Conservation (phyloP, 2,329 filamentous ascomycete genomes). For the Epichloe elymi region DNA sequence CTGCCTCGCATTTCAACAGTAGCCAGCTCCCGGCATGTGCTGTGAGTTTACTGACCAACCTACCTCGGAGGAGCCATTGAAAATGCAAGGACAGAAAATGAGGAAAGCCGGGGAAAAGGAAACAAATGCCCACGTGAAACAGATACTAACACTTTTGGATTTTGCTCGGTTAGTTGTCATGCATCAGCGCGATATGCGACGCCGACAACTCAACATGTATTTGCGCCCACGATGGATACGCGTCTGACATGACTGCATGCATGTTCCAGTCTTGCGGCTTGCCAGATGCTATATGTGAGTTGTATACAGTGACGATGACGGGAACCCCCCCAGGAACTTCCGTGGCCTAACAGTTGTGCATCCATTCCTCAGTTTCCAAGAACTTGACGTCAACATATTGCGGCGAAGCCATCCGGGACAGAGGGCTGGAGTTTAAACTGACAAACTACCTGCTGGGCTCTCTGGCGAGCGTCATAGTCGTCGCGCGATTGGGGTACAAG, state of each 20-base stretch:
- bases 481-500: slow-evolving; percentile 18
- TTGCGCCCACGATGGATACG: slow-evolving; percentile 1
- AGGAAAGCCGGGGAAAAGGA: too few relatives aligned
- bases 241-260: slow-evolving; percentile 12
- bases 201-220: slow-evolving; percentile 9
- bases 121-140: too few relatives aligned
- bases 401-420: slow-evolving; percentile 10
- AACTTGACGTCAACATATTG: slow-evolving; percentile 12
- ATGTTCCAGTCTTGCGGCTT: slow-evolving; percentile 9
- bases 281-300: slow-evolving; percentile 2
- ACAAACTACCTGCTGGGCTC: slow-evolving; percentile 16
- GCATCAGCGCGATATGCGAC: slow-evolving; percentile 8
- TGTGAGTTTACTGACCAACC: not conserved
- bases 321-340: too few relatives aligned
- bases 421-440: slow-evolving; percentile 17
- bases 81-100: too few relatives aligned
- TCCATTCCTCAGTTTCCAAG: slow-evolving; percentile 3
- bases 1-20: not conserved
- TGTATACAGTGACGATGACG: not conserved
- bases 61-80: not conserved
- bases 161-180: slow-evolving; percentile 7
- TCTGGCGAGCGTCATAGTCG: slow-evolving; percentile 20
- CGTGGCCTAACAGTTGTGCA: too few relatives aligned
- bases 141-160: not conserved
- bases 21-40: not conserved